phyloP scores from a whole-genome alignment of 176 grass and related monocot species.

The Poa pratensis region DNA sequence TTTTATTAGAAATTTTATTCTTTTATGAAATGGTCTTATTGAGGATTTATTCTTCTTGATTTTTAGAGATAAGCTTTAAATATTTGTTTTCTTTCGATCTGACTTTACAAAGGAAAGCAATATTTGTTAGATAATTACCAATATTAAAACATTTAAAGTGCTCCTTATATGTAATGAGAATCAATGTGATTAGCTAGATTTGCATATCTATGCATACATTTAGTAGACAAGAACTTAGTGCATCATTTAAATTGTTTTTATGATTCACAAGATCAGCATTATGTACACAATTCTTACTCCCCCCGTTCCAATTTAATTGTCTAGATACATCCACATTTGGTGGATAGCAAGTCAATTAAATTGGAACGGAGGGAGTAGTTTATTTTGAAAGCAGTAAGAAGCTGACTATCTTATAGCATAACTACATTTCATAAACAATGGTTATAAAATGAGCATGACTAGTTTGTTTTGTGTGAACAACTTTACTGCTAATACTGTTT shows the following conservation, averaged over 20 bases:
- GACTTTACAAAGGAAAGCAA: not conserved
- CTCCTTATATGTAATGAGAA: not conserved
- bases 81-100: not conserved
- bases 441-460: not conserved
- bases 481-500: not conserved
- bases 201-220: not conserved
- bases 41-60: not conserved
- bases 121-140: not conserved
- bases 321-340: too few species aligned
- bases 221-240: constrained; percentile 3
- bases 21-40: not conserved
- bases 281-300: not conserved
- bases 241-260: not conserved
- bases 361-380: too few species aligned
- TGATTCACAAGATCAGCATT: constrained; percentile 17
- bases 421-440: not conserved
- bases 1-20: not conserved
- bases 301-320: too few species aligned
- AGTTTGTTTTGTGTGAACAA: not conserved
- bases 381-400: not conserved
- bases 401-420: constrained; percentile 7
- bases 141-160: not conserved
- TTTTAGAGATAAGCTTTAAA: not conserved
- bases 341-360: too few species aligned
- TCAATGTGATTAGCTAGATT: not conserved